phyloP scores from a whole-genome alignment of 2,329 filamentous ascomycete genomes.

The Fusarium guadeloupense region DNA sequence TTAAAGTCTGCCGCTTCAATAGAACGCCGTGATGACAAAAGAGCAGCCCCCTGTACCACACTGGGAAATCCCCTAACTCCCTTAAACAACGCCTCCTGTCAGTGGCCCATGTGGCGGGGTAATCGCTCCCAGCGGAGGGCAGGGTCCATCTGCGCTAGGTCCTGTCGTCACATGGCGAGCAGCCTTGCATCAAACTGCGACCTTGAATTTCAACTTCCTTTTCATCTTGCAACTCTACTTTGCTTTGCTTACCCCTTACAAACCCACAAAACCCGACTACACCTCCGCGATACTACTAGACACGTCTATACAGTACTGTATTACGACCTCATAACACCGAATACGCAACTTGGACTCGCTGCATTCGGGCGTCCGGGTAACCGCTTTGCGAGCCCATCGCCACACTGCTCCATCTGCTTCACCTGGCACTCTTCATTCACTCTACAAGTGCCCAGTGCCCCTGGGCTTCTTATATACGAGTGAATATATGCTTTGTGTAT shows the following conservation, averaged over 20 bases:
- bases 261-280: background rate
- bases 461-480: background rate
- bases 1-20: background rate
- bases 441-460: slow-evolving; percentile 5
- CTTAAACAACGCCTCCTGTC: slow-evolving; percentile 8
- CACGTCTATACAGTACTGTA: slow-evolving; percentile 5
- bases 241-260: slow-evolving; percentile 12
- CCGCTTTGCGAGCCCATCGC: slow-evolving; percentile 17
- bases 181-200: slow-evolving; percentile 28
- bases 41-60: slow-evolving; percentile 9
- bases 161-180: slow-evolving; percentile 33
- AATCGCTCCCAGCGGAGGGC: slow-evolving; percentile 30
- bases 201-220: slow-evolving; percentile 17
- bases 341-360: slow-evolving; percentile 5
- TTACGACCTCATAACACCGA: background rate
- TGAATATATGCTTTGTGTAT: slow-evolving; percentile 17
- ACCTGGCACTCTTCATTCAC: slow-evolving; percentile 1
- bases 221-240: slow-evolving; percentile 4
- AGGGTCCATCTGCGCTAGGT: slow-evolving; percentile 25
- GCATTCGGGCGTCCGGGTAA: slow-evolving; percentile 9
- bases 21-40: background rate
- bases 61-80: slow-evolving; percentile 8
- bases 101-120: slow-evolving; percentile 28
- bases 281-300: background rate
- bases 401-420: slow-evolving; percentile 20